Conservation (phyloP, 2,329 filamentous ascomycete genomes). For the Apiospora malaysiana region DNA sequence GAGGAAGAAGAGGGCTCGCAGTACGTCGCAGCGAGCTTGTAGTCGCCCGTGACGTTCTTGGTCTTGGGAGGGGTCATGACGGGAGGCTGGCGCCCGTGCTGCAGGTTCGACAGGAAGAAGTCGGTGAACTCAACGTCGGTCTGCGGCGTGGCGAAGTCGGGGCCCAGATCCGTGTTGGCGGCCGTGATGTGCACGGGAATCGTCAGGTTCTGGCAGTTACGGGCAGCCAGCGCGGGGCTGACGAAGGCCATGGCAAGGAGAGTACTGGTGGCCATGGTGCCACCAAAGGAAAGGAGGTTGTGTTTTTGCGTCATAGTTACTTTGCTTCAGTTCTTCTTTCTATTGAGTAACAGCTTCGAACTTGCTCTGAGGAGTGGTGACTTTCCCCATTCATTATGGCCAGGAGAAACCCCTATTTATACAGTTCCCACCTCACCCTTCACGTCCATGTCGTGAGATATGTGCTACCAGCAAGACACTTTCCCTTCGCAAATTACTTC, state of each 20-base stretch:
- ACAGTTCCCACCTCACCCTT: not conserved
- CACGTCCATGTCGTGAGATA: not conserved
- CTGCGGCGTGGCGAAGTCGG: constrained; percentile 49
- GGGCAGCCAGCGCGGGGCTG: constrained; percentile 39
- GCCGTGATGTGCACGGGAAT: constrained; percentile 62
- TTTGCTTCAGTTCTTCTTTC: not conserved
- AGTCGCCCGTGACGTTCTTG: constrained; percentile 51
- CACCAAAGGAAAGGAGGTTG: not conserved
- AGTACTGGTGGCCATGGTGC: not conserved
- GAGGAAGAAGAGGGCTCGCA: constrained; percentile 58
- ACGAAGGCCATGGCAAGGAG: constrained; percentile 19
- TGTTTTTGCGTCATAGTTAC: not conserved
- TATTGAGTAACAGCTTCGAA: not conserved
- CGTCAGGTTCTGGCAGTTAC: constrained; percentile 54
- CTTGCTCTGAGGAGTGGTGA: not conserved
- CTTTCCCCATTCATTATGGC: not conserved
- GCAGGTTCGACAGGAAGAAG: constrained; percentile 49
- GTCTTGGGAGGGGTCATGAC: constrained; percentile 39
- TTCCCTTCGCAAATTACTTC: not conserved
- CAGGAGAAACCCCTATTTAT: not conserved
- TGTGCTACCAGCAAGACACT: not conserved
- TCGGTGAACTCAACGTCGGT: constrained; percentile 63
- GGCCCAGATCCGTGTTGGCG: constrained; percentile 56
- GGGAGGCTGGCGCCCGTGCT: constrained; percentile 19
- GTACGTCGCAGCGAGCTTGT: constrained; percentile 65